phyloP scores from a whole-genome alignment of 2,329 filamentous ascomycete species.

The Fusarium sp. region DNA sequence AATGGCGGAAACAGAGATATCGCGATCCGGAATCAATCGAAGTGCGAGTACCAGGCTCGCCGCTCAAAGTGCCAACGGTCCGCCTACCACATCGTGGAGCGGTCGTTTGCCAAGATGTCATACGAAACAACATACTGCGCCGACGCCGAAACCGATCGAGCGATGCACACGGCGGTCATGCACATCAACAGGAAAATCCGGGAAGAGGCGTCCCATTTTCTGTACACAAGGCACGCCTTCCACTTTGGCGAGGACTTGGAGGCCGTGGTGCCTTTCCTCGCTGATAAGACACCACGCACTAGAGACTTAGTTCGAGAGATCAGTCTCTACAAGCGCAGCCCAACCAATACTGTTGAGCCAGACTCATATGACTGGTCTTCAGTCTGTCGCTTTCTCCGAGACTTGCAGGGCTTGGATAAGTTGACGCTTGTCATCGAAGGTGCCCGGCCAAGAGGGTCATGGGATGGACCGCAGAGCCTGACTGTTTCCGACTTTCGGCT shows the following conservation, averaged over 20 bases:
- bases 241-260: conserved; percentile 71
- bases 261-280: conserved; percentile 69
- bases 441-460: conserved; percentile 62
- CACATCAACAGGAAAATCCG: conserved; percentile 60
- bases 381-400: conserved; percentile 62
- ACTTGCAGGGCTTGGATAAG: conserved; percentile 53
- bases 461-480: conserved; percentile 62
- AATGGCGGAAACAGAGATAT: conserved; percentile 53
- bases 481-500: conserved; percentile 60
- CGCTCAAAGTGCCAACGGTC: conserved; percentile 43
- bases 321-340: conserved; percentile 66
- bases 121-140: conserved; percentile 66
- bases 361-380: conserved; percentile 64
- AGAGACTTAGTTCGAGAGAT: conserved; percentile 62
- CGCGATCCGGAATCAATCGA: conserved; percentile 54
- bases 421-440: conserved; percentile 66
- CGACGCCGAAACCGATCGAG: conserved; percentile 30
- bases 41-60: conserved; percentile 36
- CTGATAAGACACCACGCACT: conserved; percentile 64
- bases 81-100: conserved; percentile 57
- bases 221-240: conserved; percentile 69
- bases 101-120: conserved; percentile 54
- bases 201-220: conserved; percentile 65
- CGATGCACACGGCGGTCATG: conserved; percentile 60
- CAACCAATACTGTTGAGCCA: conserved; percentile 51